phyloP scores from a whole-genome alignment of 352 stramenopile genomes.

The Globisporangium spinosum region DNA sequence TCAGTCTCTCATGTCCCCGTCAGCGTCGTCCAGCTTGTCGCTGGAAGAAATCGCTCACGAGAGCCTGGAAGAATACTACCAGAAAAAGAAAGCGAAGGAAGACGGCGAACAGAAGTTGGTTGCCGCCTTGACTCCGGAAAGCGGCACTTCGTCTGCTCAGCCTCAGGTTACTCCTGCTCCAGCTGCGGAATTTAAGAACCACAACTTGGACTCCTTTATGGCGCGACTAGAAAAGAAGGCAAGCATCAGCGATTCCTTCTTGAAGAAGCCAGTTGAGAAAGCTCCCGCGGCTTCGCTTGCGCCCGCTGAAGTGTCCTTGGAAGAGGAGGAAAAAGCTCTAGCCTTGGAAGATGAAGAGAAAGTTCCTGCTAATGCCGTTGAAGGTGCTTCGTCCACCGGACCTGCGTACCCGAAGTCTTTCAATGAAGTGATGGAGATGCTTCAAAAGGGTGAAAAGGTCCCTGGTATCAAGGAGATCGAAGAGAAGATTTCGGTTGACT shows the following conservation, averaged over 20 bases:
- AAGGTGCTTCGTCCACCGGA: constrained; percentile 10
- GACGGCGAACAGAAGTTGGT: background rate
- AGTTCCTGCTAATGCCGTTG: constrained; percentile 14
- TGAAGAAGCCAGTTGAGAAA: constrained; percentile 22
- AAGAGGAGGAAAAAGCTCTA: constrained; percentile 28
- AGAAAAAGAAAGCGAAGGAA: constrained; percentile 23
- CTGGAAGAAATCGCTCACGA: constrained; percentile 50
- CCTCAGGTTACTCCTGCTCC: constrained; percentile 12
- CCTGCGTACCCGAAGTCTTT: constrained; percentile 70
- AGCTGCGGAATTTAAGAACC: constrained; percentile 2
- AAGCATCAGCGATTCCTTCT: constrained; percentile 27
- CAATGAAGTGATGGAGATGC: constrained; percentile 67
- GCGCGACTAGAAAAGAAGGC: constrained; percentile 46
- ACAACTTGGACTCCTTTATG: constrained; percentile 52
- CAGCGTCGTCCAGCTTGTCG: constrained; percentile 37
- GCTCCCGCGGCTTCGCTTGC: constrained; percentile 5
- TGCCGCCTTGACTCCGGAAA: background rate
- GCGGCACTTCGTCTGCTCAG: background rate
- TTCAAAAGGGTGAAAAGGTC: constrained; percentile 70
- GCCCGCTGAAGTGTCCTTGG: background rate
- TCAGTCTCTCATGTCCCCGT: constrained; percentile 43
- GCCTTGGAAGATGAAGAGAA: background rate
- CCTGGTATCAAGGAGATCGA: constrained; percentile 73
- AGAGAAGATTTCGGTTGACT: constrained; percentile 66
- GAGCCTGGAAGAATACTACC: constrained; percentile 30